Conservation (phyloP, 2,329 filamentous ascomycete species). For the Penicillium sp. region DNA sequence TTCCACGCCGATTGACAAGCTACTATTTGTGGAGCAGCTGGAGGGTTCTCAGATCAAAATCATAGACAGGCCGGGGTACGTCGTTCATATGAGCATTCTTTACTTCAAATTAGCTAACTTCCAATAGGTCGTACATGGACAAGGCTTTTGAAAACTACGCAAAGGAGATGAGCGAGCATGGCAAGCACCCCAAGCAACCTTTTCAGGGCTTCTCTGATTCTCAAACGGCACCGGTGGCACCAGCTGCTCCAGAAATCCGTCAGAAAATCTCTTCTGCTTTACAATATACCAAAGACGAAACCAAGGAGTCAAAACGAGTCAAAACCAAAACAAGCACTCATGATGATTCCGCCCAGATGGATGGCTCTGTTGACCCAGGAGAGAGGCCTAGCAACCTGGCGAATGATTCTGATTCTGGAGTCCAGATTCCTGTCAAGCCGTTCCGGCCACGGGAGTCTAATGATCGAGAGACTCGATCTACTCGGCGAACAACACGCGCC, state of each 20-base stretch:
- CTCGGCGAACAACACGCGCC: constrained; percentile 16
- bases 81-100: neutral
- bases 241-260: constrained; percentile 19
- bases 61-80: constrained; percentile 27
- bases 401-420: constrained; percentile 10
- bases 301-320: neutral
- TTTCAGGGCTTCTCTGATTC: constrained; percentile 5
- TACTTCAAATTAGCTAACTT: constrained; percentile 6
- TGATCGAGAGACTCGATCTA: constrained; percentile 31
- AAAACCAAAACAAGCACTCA: neutral
- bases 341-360: constrained; percentile 2
- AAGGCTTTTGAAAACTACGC: constrained; percentile 25
- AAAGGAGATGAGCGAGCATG: constrained; percentile 4
- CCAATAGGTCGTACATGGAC: constrained; percentile 34
- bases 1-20: constrained; percentile 17
- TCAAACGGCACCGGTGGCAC: constrained; percentile 6
- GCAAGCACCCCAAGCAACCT: constrained; percentile 16
- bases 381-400: constrained; percentile 2
- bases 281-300: constrained; percentile 21
- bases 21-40: constrained; percentile 20
- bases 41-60: constrained; percentile 10
- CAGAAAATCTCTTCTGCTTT: constrained; percentile 32
- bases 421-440: constrained; percentile 33
- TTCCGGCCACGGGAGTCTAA: constrained; percentile 9
- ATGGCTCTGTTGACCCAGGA: neutral